Conservation (phyloP, 176 grass and related monocot species). For the Avena insularis region DNA sequence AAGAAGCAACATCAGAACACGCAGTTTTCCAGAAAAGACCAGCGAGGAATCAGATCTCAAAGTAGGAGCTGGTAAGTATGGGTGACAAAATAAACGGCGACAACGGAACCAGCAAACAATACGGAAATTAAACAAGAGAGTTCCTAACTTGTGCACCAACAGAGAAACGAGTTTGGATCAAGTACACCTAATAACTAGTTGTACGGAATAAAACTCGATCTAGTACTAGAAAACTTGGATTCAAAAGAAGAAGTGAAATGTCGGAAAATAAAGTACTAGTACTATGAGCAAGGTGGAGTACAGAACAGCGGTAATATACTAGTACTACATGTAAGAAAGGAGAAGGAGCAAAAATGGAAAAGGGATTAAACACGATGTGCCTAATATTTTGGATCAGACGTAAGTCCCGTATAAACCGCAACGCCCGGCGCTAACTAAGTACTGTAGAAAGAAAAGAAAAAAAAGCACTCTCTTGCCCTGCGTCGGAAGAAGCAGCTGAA, state of each 20-base stretch:
- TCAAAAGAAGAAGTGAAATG: not conserved
- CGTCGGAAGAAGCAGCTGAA: not conserved
- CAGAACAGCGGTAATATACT: not conserved
- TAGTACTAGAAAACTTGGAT: not conserved
- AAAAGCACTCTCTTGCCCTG: not conserved
- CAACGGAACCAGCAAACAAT: not conserved
- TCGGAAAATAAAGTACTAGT: not conserved
- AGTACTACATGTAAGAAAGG: not conserved
- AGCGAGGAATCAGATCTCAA: not conserved
- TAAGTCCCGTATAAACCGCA: not conserved
- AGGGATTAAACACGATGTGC: not conserved
- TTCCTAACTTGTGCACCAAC: slow-evolving; percentile 4
- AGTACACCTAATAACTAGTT: not conserved
- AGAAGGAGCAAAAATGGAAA: not conserved
- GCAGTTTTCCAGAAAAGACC: not conserved
- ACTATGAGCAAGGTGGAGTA: not conserved
- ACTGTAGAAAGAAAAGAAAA: not conserved
- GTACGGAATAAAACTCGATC: not conserved
- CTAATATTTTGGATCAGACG: slow-evolving; percentile 19
- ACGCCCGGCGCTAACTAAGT: not conserved
- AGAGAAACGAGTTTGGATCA: not conserved
- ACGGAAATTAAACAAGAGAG: slow-evolving; percentile 28
- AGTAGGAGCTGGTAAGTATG: not conserved
- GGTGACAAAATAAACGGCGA: not conserved
- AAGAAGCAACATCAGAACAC: not conserved